Evolutionary conservation across 2,329 filamentous ascomycete genomes (phyloP).

Genomic region (Pochonia chlamydosporia): DNA sequence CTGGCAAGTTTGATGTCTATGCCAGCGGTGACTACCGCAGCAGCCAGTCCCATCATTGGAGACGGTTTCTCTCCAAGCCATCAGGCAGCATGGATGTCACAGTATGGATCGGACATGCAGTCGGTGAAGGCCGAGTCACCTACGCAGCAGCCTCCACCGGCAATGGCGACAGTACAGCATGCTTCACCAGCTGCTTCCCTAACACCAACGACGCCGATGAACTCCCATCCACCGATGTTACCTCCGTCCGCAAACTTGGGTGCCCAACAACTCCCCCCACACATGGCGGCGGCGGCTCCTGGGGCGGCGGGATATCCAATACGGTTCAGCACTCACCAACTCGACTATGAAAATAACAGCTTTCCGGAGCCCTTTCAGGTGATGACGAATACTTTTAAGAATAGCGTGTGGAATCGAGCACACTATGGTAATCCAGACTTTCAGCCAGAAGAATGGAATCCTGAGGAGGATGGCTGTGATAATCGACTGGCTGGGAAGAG

Average conservation of each 20-base stretch:
- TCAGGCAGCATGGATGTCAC: conserved; percentile 31
- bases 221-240: conserved; percentile 10
- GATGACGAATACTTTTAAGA: conserved; percentile 56
- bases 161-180: conserved; percentile 24
- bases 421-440: conserved; percentile 60
- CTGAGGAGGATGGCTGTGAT: conserved; percentile 32
- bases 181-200: conserved; percentile 26
- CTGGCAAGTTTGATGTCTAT: conserved; percentile 26
- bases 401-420: conserved; percentile 60
- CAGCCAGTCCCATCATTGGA: conserved; percentile 17
- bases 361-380: conserved; percentile 40
- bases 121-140: conserved; percentile 14
- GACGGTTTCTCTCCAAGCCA: conserved; percentile 29
- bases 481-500: conserved; percentile 19
- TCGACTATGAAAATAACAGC: conserved; percentile 41
- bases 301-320: conserved; percentile 22
- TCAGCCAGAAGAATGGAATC: conserved; percentile 38
- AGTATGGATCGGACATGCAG: conserved; percentile 20
- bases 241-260: conserved; percentile 6
- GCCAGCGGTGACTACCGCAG: conserved; percentile 23
- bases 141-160: conserved; percentile 19
- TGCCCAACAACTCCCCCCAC: conserved; percentile 3
- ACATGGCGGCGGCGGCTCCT: conserved; percentile 3
- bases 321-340: conserved; percentile 44
- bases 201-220: conserved; percentile 15